phyloP scores from a whole-genome alignment of 805 yeast species.

The Tetrapisispora namnaoensis region DNA sequence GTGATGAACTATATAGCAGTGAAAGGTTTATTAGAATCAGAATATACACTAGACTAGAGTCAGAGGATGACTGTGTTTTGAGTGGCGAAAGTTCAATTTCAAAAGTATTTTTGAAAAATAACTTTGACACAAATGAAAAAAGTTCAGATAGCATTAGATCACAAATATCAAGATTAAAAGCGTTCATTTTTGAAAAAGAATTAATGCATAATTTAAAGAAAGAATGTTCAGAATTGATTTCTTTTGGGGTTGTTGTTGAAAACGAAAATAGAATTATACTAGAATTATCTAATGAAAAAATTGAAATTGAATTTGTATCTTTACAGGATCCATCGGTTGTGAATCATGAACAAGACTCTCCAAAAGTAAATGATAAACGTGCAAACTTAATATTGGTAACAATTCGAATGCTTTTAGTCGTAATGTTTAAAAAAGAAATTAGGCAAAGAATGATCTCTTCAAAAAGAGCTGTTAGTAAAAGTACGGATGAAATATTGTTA shows the following conservation, averaged over 20 bases:
- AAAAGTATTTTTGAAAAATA: slow-evolving; percentile 8
- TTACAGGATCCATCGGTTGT: slow-evolving; percentile 30
- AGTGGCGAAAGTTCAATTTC: slow-evolving; percentile 44
- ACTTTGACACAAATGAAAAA: slow-evolving; percentile 4
- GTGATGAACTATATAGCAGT: slow-evolving; percentile 1
- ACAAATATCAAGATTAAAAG: slow-evolving; percentile 59
- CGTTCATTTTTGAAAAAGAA: slow-evolving; percentile 79
- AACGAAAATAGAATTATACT: slow-evolving; percentile 53
- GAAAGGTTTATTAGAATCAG: slow-evolving; percentile 49
- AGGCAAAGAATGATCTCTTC: slow-evolving; percentile 18
- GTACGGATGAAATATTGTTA: slow-evolving; percentile 15
- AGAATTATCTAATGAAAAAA: slow-evolving; percentile 52
- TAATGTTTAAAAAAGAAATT: slow-evolving; percentile 32
- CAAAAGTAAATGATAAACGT: slow-evolving; percentile 34
- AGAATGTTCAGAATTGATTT: slow-evolving; percentile 62
- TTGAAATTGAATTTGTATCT: slow-evolving; percentile 62
- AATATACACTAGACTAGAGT: slow-evolving; percentile 45
- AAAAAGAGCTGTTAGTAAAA: slow-evolving; percentile 3
- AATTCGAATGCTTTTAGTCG: slow-evolving; percentile 29
- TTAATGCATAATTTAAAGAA: slow-evolving; percentile 64
- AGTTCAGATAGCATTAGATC: slow-evolving; percentile 35
- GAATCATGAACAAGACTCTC: slow-evolving; percentile 32
- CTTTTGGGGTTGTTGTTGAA: slow-evolving; percentile 59
- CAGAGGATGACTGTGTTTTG: slow-evolving; percentile 40
- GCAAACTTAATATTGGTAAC: slow-evolving; percentile 29